Evolutionary conservation across 78 protist genomes (phyloP).

Genomic region (Speleostelium caveatum): DNA sequence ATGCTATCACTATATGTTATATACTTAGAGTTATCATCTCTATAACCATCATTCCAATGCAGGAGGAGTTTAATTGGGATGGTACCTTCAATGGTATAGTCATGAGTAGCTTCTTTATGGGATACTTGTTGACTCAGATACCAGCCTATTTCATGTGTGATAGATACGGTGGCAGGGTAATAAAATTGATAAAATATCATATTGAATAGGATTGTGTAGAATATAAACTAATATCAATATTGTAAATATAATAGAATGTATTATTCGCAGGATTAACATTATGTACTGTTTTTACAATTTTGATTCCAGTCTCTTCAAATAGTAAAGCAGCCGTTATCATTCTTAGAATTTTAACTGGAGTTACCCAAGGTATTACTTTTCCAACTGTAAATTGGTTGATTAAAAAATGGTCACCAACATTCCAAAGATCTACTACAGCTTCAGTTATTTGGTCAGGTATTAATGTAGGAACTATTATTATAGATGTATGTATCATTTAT

Average conservation of each 20-base stretch:
- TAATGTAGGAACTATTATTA: slow-evolving; percentile 42
- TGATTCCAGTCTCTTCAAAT: slow-evolving; percentile 29
- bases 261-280: slow-evolving; percentile 35
- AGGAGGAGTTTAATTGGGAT: slow-evolving; percentile 2
- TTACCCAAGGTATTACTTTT: slow-evolving; percentile 38
- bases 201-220: too few species aligned
- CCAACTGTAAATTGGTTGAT: slow-evolving; percentile 75
- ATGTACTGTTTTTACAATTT: not conserved
- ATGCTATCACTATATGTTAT: slow-evolving; percentile 19
- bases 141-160: slow-evolving; percentile 45
- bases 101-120: slow-evolving; percentile 42
- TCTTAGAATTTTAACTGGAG: slow-evolving; percentile 41
- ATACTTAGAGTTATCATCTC: slow-evolving; percentile 36
- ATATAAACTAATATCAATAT: too few species aligned
- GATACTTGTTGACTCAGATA: slow-evolving; percentile 40
- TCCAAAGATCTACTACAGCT: slow-evolving; percentile 34
- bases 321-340: slow-evolving; percentile 17
- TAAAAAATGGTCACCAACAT: slow-evolving; percentile 41
- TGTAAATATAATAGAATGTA: too few species aligned
- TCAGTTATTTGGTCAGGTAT: slow-evolving; percentile 48
- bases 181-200: too few species aligned
- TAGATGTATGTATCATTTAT: too few species aligned
- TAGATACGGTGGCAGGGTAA: slow-evolving; percentile 50
- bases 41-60: slow-evolving; percentile 29
- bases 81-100: slow-evolving; percentile 35